Conservation (phyloP, 495 filamentous ascomycete genomes). For the Annulohypoxylon nitens region DNA sequence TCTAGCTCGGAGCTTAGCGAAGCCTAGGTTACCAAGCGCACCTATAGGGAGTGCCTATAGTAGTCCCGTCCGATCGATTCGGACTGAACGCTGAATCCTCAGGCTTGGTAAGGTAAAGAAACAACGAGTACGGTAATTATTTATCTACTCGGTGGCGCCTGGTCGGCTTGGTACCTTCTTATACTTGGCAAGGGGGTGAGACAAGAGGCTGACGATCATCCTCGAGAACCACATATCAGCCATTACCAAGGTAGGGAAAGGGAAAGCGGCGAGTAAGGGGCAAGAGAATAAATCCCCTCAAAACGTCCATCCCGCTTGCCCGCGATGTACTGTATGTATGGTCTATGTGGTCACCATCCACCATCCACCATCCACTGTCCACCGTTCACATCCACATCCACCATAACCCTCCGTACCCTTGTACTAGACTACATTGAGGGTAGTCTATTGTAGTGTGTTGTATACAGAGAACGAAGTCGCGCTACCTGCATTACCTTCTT, state of each 20-base stretch:
- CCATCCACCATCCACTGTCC: not conserved
- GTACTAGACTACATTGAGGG: slow-evolving; percentile 46
- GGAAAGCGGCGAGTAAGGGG: not conserved
- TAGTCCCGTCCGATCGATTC: slow-evolving; percentile 40
- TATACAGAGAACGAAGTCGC: slow-evolving; percentile 21
- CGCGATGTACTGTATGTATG: slow-evolving; percentile 33
- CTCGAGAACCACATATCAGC: not conserved
- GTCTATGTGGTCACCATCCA: slow-evolving; percentile 15
- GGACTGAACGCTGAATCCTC: slow-evolving; percentile 36
- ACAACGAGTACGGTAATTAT: slow-evolving; percentile 24
- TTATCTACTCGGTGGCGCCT: slow-evolving; percentile 29
- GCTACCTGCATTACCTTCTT: slow-evolving; percentile 42
- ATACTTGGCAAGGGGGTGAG: slow-evolving; percentile 41
- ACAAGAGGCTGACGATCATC: slow-evolving; percentile 44
- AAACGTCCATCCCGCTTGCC: slow-evolving; percentile 40
- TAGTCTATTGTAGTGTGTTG: slow-evolving; percentile 21
- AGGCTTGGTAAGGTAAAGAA: slow-evolving; percentile 15
- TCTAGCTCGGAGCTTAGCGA: slow-evolving; percentile 26
- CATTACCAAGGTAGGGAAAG: not conserved
- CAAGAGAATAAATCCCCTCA: slow-evolving; percentile 42
- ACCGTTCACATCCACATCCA: not conserved
- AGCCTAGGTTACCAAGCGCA: not conserved
- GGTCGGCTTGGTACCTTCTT: slow-evolving; percentile 33
- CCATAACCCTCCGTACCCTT: slow-evolving; percentile 26
- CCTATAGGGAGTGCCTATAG: not conserved